Evolutionary conservation across 345 rosid genomes (phyloP).

Genomic region (Gossypium herbaceum): DNA sequence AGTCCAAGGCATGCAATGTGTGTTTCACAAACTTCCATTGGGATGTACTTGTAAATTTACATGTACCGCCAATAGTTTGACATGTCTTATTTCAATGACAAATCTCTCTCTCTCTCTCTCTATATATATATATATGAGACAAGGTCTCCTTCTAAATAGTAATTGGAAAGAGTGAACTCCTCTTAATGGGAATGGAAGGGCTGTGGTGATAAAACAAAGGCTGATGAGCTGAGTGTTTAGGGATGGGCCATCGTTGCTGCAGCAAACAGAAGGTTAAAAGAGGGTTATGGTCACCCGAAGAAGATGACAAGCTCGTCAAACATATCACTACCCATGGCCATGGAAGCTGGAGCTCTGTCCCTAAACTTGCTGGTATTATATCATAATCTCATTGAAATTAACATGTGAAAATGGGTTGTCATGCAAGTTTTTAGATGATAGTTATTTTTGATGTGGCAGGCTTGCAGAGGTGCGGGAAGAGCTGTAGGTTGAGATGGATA

Average conservation of each 20-base stretch:
- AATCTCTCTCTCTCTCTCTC: background rate
- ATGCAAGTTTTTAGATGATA: background rate
- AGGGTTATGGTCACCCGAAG: conserved; percentile 81
- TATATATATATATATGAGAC: background rate
- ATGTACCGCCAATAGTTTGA: too few species aligned
- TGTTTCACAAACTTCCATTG: background rate
- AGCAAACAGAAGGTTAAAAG: conserved; percentile 67
- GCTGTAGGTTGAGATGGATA: conserved; percentile 65
- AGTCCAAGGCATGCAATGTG: background rate
- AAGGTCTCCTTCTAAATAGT: background rate
- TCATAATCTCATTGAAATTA: background rate
- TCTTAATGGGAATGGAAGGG: background rate
- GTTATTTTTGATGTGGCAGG: conserved; percentile 24
- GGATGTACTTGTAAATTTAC: background rate
- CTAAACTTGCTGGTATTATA: conserved; percentile 56
- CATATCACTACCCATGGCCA: conserved; percentile 61
- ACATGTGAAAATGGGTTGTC: background rate
- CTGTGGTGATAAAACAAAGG: background rate
- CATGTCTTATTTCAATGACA: background rate
- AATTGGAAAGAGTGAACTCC: background rate
- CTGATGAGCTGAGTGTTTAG: conserved; percentile 5
- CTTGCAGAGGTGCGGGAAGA: conserved; percentile 59
- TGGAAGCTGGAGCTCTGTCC: conserved; percentile 81
- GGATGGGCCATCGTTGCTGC: conserved; percentile 70
- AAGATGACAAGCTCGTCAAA: conserved; percentile 35